Base-by-base conservation (phyloP, 2,329 filamentous ascomycete species). In the Chalaropsis ovoidea region DNA sequence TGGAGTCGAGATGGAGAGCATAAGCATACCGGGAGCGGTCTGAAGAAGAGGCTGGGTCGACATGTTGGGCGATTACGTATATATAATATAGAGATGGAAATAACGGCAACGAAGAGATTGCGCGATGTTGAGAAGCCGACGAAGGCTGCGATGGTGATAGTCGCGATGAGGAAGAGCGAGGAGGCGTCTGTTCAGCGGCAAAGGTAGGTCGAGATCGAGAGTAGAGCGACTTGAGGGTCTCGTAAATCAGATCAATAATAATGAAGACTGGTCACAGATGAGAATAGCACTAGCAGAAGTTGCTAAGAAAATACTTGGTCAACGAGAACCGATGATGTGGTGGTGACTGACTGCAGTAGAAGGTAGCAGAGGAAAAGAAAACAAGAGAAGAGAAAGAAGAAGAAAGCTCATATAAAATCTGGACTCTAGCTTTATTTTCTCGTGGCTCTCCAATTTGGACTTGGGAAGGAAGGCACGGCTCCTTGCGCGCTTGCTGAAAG, bases 11-110 rank as follows among this genome's bases (percentile, higher is more conserved):
- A 15, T 10, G 24, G 42, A 62, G 35, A 24, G 24, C 17, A 39
- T 15, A 17, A 31, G 73, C 81, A 71, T 82, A 95, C 92, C 92
- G 70, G 91, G 92, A 63, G 92, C 88, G 63, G 90, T 93, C 75
- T 96, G 92, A 71, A 99, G 89, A 67, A 99, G 89, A 73, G 94
- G 94, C 79, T 96, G 93, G 75, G 87, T 91, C 69, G 94, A 99
- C 94, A 99, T 81, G 75, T 63, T 15, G 62, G 61, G 45, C 62
- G 47, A 42, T 66, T 49, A 22, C 17, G 42, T 60, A 56, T 49
- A 41, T 42, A 52, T 10, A 41, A 19, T 49, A 60, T 64, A 41
- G 43, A 63, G 35, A 31, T 19, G 56, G 39, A 24, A 61, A 43
- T 63, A 68, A 70, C 72, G 69, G 70, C 69, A 70, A 39, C 17